Evolutionary conservation across 1,284 basidiomycete species (phyloP), one percentile per base, ranked within the genome.

Genomic region (Apiotrichum sp.): DNA sequence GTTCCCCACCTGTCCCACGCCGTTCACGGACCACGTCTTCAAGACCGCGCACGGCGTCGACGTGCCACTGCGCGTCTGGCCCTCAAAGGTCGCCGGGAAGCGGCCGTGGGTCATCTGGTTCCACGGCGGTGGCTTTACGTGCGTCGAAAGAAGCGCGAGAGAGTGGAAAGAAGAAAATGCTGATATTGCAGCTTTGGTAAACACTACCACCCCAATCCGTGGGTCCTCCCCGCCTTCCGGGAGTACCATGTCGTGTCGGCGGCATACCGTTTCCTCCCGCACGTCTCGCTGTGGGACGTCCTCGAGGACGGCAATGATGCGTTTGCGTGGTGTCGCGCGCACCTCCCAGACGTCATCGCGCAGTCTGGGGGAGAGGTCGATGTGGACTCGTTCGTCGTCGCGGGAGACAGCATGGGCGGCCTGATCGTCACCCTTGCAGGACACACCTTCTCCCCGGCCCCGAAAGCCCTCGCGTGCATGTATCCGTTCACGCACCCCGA

Each of bases 211-310:
- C 53, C 56, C 31, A 64, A 63, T 16, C 44, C 61, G 6, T 68
- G 65, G 66, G 53, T 70, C 5, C 34, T 61, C 16, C 60, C 55
- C 6, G 66, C 62, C 3, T 69, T 70, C 52, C 36, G 49, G 2
- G 62, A 58, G 1, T 71, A 66, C 50, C 64, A 65, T 40, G 60
- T 71, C 43, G 64, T 71, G 13, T 68, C 66, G 2, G 61, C 62
- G 4, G 64, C 57, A 4, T 69, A 69, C 58, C 57, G 69, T 6
- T 60, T 65, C 35, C 50, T 56, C 13, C 69, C 69, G 3, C 61
- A 69, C 36, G 66, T 59, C 6, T 33, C 34, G 14, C 40, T 69
- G 22, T 29, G 40, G 11, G 66, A 71, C 22, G 55, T 60, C 39
- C 29, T 65, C 11, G 40, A 65, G 16, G 69, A 71, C 49, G 50